Conservation (phyloP, 2,329 filamentous ascomycete species). For the Colletotrichum eleusines region DNA sequence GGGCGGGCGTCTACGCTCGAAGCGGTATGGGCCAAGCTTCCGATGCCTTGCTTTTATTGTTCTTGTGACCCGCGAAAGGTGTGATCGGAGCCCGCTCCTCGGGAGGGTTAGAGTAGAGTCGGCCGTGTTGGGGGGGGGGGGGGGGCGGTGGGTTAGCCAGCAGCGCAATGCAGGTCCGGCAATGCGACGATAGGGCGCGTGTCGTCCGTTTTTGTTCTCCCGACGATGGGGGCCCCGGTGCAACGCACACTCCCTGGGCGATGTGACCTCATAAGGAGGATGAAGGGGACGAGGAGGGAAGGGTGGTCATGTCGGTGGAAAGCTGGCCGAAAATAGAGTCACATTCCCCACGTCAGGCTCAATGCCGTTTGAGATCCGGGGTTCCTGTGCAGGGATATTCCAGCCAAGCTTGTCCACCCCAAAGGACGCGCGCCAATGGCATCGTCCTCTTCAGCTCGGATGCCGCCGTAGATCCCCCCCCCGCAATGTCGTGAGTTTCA, state of each 20-base stretch:
- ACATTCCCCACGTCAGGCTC: conserved; percentile 27
- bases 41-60: conserved; percentile 26
- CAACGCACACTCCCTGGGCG: background rate
- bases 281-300: conserved; percentile 1
- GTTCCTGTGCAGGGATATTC: conserved; percentile 30
- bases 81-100: conserved; percentile 27
- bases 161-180: conserved; percentile 29
- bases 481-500: conserved; percentile 18
- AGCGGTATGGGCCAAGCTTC: conserved; percentile 11
- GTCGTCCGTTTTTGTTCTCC: conserved; percentile 8
- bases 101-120: conserved; percentile 7
- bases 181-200: conserved; percentile 31
- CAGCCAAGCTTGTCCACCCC: background rate
- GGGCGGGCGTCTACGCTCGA: conserved; percentile 5
- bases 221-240: background rate
- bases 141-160: conserved; percentile 18
- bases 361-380: conserved; percentile 39
- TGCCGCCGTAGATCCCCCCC: conserved; percentile 14
- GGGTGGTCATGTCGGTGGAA: conserved; percentile 27
- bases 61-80: conserved; percentile 30
- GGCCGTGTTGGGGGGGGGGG: conserved; percentile 11
- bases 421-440: conserved; percentile 37
- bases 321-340: conserved; percentile 29
- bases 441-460: background rate
- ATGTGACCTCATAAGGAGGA: conserved; percentile 38